These are phyloP conservation scores for Isoetes engelmannii DNA, from an alignment of 83 land plant species.

Conservation along the genomic window DNA sequence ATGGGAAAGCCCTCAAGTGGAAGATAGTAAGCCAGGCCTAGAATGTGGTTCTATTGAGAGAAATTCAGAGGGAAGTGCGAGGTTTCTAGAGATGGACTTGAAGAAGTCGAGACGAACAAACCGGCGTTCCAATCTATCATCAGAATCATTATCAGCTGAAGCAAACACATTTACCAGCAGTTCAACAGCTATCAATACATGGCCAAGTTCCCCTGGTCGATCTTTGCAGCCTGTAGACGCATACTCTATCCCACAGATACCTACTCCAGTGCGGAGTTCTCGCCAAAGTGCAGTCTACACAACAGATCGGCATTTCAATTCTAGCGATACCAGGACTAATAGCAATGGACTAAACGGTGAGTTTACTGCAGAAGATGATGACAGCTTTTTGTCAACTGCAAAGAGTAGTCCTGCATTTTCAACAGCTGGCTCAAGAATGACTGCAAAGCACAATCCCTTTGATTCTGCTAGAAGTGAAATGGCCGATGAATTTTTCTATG, in stretches of 20 bases:
- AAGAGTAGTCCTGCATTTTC: slow-evolving; percentile 55
- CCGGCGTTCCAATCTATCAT: background rate
- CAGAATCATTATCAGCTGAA: too few relatives aligned
- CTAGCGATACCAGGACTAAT: slow-evolving; percentile 29
- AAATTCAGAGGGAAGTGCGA: slow-evolving; percentile 17
- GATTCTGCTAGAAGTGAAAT: background rate
- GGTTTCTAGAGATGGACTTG: background rate
- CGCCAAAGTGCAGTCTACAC: background rate
- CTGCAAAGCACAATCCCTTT: too few relatives aligned
- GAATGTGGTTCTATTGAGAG: slow-evolving; percentile 45
- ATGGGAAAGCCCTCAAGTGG: slow-evolving; percentile 26
- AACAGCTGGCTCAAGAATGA: slow-evolving; percentile 21
- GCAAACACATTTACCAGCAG: background rate
- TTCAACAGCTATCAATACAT: slow-evolving; percentile 23
- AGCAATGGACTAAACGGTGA: slow-evolving; percentile 42
- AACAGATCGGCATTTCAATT: too few relatives aligned
- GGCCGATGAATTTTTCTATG: background rate
- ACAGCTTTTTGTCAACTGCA: slow-evolving; percentile 46
- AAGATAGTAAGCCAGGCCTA: slow-evolving; percentile 1
- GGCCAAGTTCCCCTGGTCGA: slow-evolving; percentile 17
- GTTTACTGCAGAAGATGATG: slow-evolving; percentile 38
- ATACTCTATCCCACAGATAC: background rate
- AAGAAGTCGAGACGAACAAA: background rate
- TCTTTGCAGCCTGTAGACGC: slow-evolving; percentile 18
- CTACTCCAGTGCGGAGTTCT: background rate